A percentile compares a stretch with the other conserved stretches of the same genome.
Conservation (phyloP, 139 green algal species). For the Volvox reticuliferus region DNA sequence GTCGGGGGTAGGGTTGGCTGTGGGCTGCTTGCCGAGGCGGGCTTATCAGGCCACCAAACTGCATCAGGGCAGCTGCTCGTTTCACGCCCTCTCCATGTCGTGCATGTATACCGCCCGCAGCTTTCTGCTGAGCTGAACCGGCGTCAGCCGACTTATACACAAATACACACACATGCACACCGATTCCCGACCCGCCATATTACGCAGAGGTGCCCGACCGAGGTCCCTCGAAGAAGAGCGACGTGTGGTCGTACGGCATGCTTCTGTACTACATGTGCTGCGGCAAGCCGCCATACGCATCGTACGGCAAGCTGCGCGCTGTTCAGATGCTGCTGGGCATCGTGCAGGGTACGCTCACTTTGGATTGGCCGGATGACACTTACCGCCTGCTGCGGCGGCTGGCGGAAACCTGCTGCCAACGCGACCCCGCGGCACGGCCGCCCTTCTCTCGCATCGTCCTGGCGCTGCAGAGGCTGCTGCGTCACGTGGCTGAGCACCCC, state of each 20-base stretch:
- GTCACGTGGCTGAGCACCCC: conserved; percentile 10
- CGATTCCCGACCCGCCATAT: background rate
- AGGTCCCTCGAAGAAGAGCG: conserved; percentile 11
- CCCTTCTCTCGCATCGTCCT: conserved; percentile 29
- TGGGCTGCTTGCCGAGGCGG: too few species aligned
- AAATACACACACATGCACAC: too few species aligned
- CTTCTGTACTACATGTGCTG: conserved; percentile 41
- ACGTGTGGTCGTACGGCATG: conserved; percentile 39
- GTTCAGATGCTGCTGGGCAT: conserved; percentile 35
- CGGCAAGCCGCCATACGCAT: conserved; percentile 16
- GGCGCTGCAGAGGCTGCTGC: conserved; percentile 15
- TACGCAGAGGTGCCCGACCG: conserved; percentile 11
- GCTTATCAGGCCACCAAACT: too few species aligned
- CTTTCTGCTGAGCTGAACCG: too few species aligned
- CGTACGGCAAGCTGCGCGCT: background rate
- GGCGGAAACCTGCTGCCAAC: conserved; percentile 25
- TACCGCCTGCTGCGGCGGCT: conserved; percentile 27
- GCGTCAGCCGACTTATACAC: too few species aligned
- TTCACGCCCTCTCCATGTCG: too few species aligned
- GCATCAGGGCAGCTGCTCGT: too few species aligned
- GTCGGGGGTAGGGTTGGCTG: too few species aligned
- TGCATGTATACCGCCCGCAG: too few species aligned
- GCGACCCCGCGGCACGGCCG: background rate
- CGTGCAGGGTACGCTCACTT: background rate
- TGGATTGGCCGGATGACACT: conserved; percentile 23